Conservation (phyloP, 2,329 filamentous ascomycete genomes). For the Stachybotrys elegans region DNA sequence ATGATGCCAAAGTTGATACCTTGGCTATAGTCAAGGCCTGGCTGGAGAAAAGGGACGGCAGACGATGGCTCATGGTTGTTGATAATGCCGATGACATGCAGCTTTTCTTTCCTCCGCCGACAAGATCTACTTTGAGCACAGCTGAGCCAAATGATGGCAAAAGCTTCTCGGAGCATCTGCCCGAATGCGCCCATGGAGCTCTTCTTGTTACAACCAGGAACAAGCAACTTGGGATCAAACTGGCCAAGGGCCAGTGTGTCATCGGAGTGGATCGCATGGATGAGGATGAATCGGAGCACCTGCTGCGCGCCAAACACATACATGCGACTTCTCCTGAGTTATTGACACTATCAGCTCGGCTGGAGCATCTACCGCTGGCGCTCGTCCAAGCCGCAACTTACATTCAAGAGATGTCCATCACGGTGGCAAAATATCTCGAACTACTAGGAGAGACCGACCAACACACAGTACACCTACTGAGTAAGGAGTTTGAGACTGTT, state of each 20-base stretch:
- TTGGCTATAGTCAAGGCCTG: slow-evolving; percentile 18
- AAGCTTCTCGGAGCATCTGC: slow-evolving; percentile 13
- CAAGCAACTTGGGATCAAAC: slow-evolving; percentile 19
- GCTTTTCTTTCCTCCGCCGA: slow-evolving; percentile 1
- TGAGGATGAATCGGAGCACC: slow-evolving; percentile 15
- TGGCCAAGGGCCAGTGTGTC: slow-evolving; percentile 9
- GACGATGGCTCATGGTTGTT: slow-evolving; percentile 11
- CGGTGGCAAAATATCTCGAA: slow-evolving; percentile 20
- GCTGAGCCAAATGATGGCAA: slow-evolving; percentile 2
- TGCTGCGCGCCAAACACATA: slow-evolving; percentile 14
- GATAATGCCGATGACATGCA: slow-evolving; percentile 10
- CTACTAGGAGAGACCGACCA: slow-evolving; percentile 19
- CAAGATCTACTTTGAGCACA: background rate
- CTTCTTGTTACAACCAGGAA: slow-evolving; percentile 29
- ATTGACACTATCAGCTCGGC: slow-evolving; percentile 15
- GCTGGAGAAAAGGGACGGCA: slow-evolving; percentile 16
- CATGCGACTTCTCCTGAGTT: slow-evolving; percentile 4
- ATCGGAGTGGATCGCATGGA: slow-evolving; percentile 23
- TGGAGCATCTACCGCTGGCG: slow-evolving; percentile 27
- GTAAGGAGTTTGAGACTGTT: slow-evolving; percentile 21
- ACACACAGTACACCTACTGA: slow-evolving; percentile 17
- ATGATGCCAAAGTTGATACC: slow-evolving; percentile 14
- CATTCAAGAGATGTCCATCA: slow-evolving; percentile 21
- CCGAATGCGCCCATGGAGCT: slow-evolving; percentile 21
- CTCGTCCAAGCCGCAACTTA: slow-evolving; percentile 27